phyloP scores from a whole-genome alignment of 345 rosid species.

The Eutrema japonicum region DNA sequence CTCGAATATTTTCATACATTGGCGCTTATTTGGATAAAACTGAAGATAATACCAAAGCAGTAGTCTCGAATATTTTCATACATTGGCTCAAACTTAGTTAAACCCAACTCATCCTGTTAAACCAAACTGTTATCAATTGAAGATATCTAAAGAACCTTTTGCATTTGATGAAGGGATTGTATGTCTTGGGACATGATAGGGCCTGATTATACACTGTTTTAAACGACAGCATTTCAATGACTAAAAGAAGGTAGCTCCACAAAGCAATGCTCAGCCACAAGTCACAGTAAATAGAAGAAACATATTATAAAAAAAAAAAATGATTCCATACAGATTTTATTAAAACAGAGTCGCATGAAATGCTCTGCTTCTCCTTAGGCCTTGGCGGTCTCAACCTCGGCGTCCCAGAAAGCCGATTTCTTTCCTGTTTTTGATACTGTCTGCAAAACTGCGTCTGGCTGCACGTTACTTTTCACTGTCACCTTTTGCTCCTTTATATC shows the following conservation, averaged over 20 bases:
- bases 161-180: not conserved
- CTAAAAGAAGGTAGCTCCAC: constrained; percentile 7
- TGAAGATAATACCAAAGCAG: constrained; percentile 6
- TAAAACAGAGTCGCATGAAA: constrained; percentile 14
- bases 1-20: no score
- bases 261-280: constrained; percentile 12
- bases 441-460: constrained; percentile 77
- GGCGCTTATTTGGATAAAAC: not conserved
- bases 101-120: not conserved
- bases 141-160: not conserved
- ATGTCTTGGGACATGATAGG: not conserved
- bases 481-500: constrained; percentile 89
- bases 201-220: not conserved
- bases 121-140: not conserved
- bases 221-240: not conserved
- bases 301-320: not conserved
- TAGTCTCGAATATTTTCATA: not conserved
- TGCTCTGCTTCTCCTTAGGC: constrained; percentile 27
- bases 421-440: constrained; percentile 86
- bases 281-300: constrained; percentile 1
- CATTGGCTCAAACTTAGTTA: not conserved
- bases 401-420: constrained; percentile 75
- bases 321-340: not conserved
- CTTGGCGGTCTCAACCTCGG: constrained; percentile 34
- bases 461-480: constrained; percentile 83